phyloP scores from a whole-genome alignment of 2,329 filamentous ascomycete species.

The Laburnicola sp. region DNA sequence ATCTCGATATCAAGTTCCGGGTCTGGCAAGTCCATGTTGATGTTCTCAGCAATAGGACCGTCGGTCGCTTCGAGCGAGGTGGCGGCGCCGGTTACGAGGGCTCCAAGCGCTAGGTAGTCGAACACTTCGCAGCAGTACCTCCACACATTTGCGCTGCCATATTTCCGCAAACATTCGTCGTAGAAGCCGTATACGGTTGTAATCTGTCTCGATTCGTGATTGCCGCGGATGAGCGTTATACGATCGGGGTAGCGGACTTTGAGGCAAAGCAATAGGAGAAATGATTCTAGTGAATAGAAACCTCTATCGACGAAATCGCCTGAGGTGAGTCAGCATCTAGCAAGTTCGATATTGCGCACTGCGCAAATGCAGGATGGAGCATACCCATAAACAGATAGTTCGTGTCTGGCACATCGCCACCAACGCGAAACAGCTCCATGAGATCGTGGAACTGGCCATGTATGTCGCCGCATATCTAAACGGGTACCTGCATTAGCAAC shows the following conservation, averaged over 20 bases:
- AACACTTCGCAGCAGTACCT: conserved; percentile 91
- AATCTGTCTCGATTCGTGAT: conserved; percentile 76
- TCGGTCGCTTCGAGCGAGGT: conserved; percentile 65
- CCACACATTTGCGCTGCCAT: conserved; percentile 47
- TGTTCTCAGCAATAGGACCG: conserved; percentile 55
- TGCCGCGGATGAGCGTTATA: conserved; percentile 97
- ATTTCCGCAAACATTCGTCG: conserved; percentile 76
- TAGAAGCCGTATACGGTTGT: conserved; percentile 80
- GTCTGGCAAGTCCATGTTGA: conserved; percentile 55
- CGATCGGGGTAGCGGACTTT: conserved; percentile 98
- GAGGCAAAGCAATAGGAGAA: conserved; percentile 91
- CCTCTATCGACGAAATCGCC: conserved; percentile 98
- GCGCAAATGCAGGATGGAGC: not conserved
- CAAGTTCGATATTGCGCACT: not conserved
- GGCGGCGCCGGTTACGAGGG: conserved; percentile 83
- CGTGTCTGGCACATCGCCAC: conserved; percentile 90
- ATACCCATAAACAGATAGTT: conserved; percentile 96
- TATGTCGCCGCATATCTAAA: conserved; percentile 59
- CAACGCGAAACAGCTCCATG: conserved; percentile 95
- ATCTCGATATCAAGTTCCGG: conserved; percentile 80
- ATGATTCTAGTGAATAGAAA: conserved; percentile 98
- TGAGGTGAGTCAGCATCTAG: conserved; percentile 45
- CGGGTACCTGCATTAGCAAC: not conserved
- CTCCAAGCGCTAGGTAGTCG: conserved; percentile 90
- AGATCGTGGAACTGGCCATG: conserved; percentile 96